Evolutionary conservation across 2,329 filamentous ascomycete species (phyloP), one percentile per base, ranked within the genome.

Genomic region (Chaetomiaceae sp.): DNA sequence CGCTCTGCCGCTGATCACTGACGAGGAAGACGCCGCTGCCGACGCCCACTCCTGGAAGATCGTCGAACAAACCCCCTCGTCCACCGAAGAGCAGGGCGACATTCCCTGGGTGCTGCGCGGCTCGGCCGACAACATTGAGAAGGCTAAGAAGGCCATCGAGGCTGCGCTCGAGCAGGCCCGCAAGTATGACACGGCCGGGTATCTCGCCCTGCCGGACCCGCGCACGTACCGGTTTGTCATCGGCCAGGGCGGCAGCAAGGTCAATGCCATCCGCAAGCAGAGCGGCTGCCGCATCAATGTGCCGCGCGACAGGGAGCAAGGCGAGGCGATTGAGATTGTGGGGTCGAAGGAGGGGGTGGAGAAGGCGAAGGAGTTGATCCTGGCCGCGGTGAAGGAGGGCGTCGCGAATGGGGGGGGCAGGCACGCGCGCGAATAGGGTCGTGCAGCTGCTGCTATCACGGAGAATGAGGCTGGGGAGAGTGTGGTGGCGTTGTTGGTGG

Each of bases 201-300:
- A 94, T 66, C 78, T 98, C 29, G 83, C 93, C 54, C 77, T 98
- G 32, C 86, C 91, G 0, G 91, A 98, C 62, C 88, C 93, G 10
- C 81, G 79, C 57, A 88, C 88, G 38, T 95, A 96, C 73, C 81
- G 91, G 52, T 86, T 86, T 54, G 87, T 98, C 39, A 89, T 98
- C 57, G 93, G 93, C 4, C 83, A 84, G 54, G 86, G 85, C 49
- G 93, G 93, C 49, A 86, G 81, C 65, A 91, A 91, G 67, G 94
- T 98, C 65, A 96, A 96, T 68, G 73, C 81, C 34, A 96, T 98
- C 63, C 83, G 93, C 57, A 88, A 88, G 71, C 82, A 93, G 72
- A 96, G 89, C 42, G 87, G 86, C 45, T 96, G 90, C 68, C 89
- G 86, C 69, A 94, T 98, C 63, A 89, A 90, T 55, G 91, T 98